phyloP scores from a whole-genome alignment of 345 rosid species.

The Nephelium lappaceum region DNA sequence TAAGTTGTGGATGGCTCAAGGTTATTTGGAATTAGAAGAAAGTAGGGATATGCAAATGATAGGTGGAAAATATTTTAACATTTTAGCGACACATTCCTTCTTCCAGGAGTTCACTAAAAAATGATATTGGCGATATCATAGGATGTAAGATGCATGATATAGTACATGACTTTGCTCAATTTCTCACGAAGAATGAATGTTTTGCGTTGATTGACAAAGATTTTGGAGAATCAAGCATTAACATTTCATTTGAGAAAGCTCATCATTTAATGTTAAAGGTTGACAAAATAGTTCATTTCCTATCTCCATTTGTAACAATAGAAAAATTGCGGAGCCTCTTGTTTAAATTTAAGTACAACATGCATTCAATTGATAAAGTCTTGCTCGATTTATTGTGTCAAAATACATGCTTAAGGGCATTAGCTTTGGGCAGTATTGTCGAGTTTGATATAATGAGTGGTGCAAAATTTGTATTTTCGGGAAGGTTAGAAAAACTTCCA shows the following conservation, averaged over 20 bases:
- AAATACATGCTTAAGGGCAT: too few relatives aligned
- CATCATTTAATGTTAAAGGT: constrained; percentile 22
- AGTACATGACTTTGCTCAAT: neutral
- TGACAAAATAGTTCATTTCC: neutral
- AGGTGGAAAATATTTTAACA: too few relatives aligned
- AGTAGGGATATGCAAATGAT: neutral
- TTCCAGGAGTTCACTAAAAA: too few relatives aligned
- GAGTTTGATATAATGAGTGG: neutral
- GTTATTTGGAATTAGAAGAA: neutral
- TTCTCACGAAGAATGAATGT: constrained; percentile 2
- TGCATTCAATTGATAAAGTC: too few relatives aligned
- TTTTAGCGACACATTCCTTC: too few relatives aligned
- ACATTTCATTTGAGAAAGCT: neutral
- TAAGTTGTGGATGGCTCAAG: neutral
- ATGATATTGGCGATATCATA: too few relatives aligned
- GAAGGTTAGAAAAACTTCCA: constrained; percentile 19
- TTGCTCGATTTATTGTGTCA: too few relatives aligned
- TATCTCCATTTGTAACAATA: neutral
- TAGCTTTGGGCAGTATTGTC: too few relatives aligned
- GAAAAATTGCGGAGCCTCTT: too few relatives aligned
- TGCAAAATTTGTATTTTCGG: too few relatives aligned
- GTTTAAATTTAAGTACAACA: too few relatives aligned
- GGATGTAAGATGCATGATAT: neutral
- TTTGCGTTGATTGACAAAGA: neutral
- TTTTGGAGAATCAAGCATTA: neutral